phyloP scores from a whole-genome alignment of 805 yeast genomes.

The Candida hungchunana region DNA sequence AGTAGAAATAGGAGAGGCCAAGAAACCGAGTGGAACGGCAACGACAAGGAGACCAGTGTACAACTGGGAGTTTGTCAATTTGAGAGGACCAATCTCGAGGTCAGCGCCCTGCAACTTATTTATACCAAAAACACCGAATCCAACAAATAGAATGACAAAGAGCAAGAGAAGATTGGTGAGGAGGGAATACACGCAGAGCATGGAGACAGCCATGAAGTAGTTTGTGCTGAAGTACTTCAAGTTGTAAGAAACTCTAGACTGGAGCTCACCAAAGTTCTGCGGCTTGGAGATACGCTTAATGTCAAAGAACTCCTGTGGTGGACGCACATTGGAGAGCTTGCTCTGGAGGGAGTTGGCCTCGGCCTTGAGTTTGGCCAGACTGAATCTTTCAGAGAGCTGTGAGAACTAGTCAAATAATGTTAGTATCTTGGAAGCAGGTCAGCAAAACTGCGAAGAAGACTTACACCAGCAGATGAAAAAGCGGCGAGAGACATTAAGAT shows the following conservation, averaged over 20 bases:
- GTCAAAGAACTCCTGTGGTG: conserved; percentile 94
- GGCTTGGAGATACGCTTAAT: conserved; percentile 88
- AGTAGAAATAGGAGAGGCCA: conserved; percentile 87
- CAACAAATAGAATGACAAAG: conserved; percentile 73
- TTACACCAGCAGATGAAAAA: conserved; percentile 7
- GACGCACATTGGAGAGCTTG: conserved; percentile 67
- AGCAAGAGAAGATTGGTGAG: conserved; percentile 80
- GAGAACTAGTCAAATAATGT: conserved; percentile 29
- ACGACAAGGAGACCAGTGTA: conserved; percentile 79
- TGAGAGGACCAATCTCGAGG: conserved; percentile 63
- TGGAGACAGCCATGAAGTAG: conserved; percentile 67
- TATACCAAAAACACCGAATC: conserved; percentile 75
- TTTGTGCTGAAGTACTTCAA: conserved; percentile 84
- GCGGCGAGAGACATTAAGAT: conserved; percentile 8
- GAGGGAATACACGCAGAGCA: conserved; percentile 78
- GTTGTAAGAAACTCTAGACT: conserved; percentile 83
- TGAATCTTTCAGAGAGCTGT: conserved; percentile 43
- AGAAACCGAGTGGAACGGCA: conserved; percentile 74
- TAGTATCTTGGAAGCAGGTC: conserved; percentile 3
- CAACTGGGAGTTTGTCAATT: conserved; percentile 70
- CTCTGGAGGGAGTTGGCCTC: conserved; percentile 54
- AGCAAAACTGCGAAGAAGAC: background rate
- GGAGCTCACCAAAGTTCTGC: conserved; percentile 80
- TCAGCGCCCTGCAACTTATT: conserved; percentile 78
- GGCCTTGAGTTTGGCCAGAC: conserved; percentile 42